Base-by-base conservation (phyloP, 371 early-diverging fungal genomes). In the Umbelopsis sp. region DNA sequence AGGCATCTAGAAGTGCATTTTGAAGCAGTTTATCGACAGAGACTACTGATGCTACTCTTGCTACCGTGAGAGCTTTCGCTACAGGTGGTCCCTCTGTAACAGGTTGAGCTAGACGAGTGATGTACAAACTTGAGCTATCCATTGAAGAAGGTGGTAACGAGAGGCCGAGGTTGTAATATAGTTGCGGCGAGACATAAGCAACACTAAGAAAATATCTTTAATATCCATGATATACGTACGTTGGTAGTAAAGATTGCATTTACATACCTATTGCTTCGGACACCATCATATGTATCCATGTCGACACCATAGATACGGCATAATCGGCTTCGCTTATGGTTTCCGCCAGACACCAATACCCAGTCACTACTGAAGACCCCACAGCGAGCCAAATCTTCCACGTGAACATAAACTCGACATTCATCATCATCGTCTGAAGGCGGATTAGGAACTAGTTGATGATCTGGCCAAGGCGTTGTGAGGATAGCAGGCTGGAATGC, bases 281-380 rank as follows among this genome's bases (percentile, higher is more conserved):
- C 50, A 20, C 70, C 69, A 16, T 68, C 74, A 38, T 63, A 20
- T 11, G n/a, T 63, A 44, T 12, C 24, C 20, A 52, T 53, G 50
- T 80, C 75, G 4, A 85, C 67, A 46, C 80, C 76, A 70, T 76
- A 86, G 1, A 79, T 72, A 3, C 82, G 79, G 68, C 84, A 85
- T 18, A 87, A 68, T 24, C 86, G 76, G 46, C 82, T 82, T 50
- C 76, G 82, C 45, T 79, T 78, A n/a, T 66, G 80, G 69, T 73
- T 78, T 51, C 71, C 73, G 53, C 68, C 79, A 57, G 72, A 71
- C 11, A 72, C 72, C 22, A 76, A 50, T 29, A 83, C 86, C 93
- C 93, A 93, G 69, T 91, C 89, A 7, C 93, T 93, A 67, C 93
- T 93, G 44, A 91, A 87, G 10, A 91, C 86, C 29, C 89, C 87